Conservation (phyloP, 1,284 basidiomycete genomes). For the Cutaneotrichosporon sp. region DNA sequence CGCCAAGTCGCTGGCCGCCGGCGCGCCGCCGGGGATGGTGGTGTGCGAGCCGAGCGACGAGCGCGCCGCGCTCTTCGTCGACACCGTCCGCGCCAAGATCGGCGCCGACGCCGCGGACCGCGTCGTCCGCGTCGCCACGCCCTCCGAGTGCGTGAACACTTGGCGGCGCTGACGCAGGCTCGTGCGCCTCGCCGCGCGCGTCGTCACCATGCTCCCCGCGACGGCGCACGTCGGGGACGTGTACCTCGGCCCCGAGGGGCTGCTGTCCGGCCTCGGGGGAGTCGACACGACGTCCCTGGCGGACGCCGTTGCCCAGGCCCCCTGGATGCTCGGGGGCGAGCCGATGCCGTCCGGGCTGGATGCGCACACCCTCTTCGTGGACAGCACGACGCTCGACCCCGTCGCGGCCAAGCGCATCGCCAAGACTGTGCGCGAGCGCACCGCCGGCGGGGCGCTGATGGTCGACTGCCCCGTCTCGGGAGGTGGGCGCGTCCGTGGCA, state of each 20-base stretch:
- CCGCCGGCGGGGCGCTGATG: conserved; percentile 34
- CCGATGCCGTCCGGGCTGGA: too few relatives aligned
- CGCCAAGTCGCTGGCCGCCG: conserved; percentile 40
- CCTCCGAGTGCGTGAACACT: conserved; percentile 12
- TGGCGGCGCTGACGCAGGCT: background rate
- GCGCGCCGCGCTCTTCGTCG: conserved; percentile 34
- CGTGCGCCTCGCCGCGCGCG: conserved; percentile 45
- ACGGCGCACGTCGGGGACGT: conserved; percentile 55
- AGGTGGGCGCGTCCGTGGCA: conserved; percentile 25
- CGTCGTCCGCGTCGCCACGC: conserved; percentile 8
- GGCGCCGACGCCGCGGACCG: conserved; percentile 16
- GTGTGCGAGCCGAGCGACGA: conserved; percentile 45
- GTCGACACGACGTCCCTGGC: conserved; percentile 54
- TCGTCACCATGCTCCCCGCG: conserved; percentile 58
- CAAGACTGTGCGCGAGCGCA: conserved; percentile 30
- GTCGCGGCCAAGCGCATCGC: conserved; percentile 39
- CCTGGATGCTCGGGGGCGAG: too few relatives aligned
- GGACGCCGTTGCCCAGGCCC: too few relatives aligned
- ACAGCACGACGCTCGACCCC: conserved; percentile 50
- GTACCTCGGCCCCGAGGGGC: conserved; percentile 42
- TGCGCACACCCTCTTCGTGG: conserved; percentile 46
- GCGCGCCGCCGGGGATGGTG: conserved; percentile 28
- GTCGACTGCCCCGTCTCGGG: conserved; percentile 50
- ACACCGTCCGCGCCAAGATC: conserved; percentile 1
- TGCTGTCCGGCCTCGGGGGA: conserved; percentile 53